These are phyloP conservation scores for Penicillium sp. DNA, from an alignment of 2,329 filamentous ascomycete species.

Conservation along the genomic window DNA sequence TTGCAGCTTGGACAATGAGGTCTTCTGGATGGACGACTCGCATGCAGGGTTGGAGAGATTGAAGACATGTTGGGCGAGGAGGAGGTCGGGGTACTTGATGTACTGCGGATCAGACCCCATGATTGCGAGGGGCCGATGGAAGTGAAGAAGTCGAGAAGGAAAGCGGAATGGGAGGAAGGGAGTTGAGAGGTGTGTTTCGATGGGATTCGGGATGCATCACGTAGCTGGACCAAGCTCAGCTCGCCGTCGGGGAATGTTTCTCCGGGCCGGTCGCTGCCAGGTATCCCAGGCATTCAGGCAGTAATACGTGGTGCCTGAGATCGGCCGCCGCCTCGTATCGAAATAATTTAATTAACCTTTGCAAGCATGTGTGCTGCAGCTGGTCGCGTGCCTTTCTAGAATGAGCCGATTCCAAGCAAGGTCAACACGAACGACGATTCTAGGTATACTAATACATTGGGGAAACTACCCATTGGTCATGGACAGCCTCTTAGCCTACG, in stretches of 20 bases:
- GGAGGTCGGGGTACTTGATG: constrained; percentile 66
- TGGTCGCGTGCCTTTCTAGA: background rate
- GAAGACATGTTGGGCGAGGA: constrained; percentile 70
- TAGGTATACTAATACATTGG: no score
- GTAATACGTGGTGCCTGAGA: background rate
- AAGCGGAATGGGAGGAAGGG: constrained; percentile 10
- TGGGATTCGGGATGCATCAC: constrained; percentile 26
- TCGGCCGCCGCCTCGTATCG: background rate
- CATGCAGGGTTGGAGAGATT: constrained; percentile 66
- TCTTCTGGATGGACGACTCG: constrained; percentile 56
- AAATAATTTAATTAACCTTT: background rate
- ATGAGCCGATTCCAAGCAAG: no score
- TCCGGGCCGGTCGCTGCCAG: constrained; percentile 26
- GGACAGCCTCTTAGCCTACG: no score
- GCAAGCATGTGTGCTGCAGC: background rate
- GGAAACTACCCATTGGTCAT: no score
- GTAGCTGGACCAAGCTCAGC: constrained; percentile 36
- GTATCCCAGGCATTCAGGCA: background rate
- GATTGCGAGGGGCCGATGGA: constrained; percentile 41
- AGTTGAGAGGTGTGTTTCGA: constrained; percentile 22
- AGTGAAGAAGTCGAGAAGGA: constrained; percentile 1
- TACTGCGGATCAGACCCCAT: constrained; percentile 68
- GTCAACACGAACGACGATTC: no score
- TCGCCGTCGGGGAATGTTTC: constrained; percentile 40
- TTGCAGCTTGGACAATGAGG: constrained; percentile 64